phyloP scores from a whole-genome alignment of 768 basidiomycete species.

The Lentinula raphanica region DNA sequence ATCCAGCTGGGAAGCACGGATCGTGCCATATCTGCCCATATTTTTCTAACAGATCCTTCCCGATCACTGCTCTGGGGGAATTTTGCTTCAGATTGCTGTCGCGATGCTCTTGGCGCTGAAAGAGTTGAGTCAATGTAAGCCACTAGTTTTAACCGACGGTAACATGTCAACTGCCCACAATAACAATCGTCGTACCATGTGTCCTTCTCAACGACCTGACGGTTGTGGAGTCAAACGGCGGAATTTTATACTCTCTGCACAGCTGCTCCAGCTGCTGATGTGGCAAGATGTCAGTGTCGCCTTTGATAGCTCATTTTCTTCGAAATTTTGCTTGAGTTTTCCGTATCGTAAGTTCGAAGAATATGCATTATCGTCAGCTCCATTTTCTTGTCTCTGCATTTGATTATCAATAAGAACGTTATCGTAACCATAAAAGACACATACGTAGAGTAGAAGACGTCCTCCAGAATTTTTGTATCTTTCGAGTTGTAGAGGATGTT shows the following conservation, averaged over 20 bases:
- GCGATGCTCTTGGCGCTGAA: background rate
- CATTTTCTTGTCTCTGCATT: background rate
- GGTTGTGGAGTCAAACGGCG: background rate
- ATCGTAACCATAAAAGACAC: background rate
- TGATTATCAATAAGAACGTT: background rate
- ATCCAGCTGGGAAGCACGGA: constrained; percentile 23
- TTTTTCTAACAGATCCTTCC: constrained; percentile 10
- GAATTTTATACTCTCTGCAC: background rate
- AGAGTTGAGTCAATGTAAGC: background rate
- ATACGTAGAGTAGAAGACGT: background rate
- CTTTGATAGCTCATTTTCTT: background rate
- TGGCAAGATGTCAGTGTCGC: background rate
- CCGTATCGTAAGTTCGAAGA: background rate
- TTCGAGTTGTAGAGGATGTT: background rate
- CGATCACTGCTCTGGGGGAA: constrained; percentile 3
- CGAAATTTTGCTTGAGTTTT: background rate
- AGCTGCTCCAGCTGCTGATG: background rate
- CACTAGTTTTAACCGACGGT: too few species aligned
- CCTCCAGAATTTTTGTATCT: background rate
- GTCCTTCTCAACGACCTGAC: background rate
- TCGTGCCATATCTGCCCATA: constrained; percentile 15
- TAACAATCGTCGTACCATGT: background rate
- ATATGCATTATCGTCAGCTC: background rate
- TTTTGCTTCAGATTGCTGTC: background rate
- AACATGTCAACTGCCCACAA: background rate